These are phyloP conservation scores for Dendrobium officinale DNA, from an alignment of 106 monocot genomes.

Conservation along the genomic window DNA sequence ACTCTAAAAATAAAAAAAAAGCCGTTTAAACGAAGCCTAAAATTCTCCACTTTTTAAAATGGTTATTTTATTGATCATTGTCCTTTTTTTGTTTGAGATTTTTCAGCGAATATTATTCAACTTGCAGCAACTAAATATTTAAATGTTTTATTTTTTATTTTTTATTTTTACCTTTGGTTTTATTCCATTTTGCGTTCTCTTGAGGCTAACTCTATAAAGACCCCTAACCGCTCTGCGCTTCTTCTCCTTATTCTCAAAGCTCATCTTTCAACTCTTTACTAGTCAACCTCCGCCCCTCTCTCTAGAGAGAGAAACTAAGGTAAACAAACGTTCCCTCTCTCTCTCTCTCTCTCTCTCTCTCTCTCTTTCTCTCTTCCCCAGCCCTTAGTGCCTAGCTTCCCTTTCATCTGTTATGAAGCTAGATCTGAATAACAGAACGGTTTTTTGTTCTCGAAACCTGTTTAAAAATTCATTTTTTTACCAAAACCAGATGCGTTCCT, in stretches of 20 bases:
- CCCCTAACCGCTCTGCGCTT: not conserved
- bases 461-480: not conserved
- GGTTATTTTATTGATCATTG: no score
- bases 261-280: not conserved
- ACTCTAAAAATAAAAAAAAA: no score
- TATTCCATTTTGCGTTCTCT: not conserved
- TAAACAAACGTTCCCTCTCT: no score
- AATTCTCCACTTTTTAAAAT: no score
- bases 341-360: no score
- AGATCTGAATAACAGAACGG: not conserved
- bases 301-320: constrained; percentile 4
- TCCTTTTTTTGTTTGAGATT: no score
- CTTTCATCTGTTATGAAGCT: not conserved
- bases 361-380: not conserved
- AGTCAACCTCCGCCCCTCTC: not conserved
- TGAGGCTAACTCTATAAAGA: not conserved
- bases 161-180: not conserved
- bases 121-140: no score
- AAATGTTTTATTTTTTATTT: no score
- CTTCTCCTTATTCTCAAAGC: not conserved
- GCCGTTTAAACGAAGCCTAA: no score
- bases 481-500: not conserved
- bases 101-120: no score
- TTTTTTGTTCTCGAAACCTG: not conserved
- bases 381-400: not conserved